Percentiles rank a stretch among this genome's conserved stretches.
These are phyloP conservation scores for Chlamydomonas sp. DNA, from an alignment of 139 green algal species.

Conservation along the genomic window DNA sequence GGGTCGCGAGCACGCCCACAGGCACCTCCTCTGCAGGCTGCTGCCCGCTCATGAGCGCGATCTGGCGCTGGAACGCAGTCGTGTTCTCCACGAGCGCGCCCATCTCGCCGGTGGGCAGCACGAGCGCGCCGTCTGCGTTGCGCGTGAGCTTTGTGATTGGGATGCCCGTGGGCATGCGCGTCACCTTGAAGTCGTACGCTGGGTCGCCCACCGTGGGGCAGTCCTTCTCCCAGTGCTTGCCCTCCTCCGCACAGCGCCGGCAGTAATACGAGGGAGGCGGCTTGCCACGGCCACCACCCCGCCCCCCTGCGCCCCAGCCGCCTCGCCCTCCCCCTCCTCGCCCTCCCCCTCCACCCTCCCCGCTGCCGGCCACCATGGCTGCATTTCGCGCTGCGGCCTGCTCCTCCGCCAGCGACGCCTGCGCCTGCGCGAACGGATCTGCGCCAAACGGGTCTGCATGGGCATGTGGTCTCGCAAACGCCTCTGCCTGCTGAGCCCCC, in stretches of 20 bases:
- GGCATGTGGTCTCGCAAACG: no score
- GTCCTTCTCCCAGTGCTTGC: constrained; percentile 46
- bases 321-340: constrained; percentile 22
- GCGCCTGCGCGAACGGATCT: constrained; percentile 28
- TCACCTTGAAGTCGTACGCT: constrained; percentile 13
- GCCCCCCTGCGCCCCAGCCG: constrained; percentile 18
- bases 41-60: constrained; percentile 17
- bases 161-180: constrained; percentile 23
- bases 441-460: constrained; percentile 40
- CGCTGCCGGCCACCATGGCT: constrained; percentile 5
- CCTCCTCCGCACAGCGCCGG: constrained; percentile 36
- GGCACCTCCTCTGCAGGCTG: neutral
- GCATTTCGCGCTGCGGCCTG: neutral
- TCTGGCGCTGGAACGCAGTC: constrained; percentile 22
- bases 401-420: constrained; percentile 18
- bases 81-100: constrained; percentile 27
- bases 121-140: constrained; percentile 28
- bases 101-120: constrained; percentile 26
- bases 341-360: constrained; percentile 14
- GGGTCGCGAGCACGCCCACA: neutral
- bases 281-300: constrained; percentile 12
- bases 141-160: constrained; percentile 23
- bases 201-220: constrained; percentile 67
- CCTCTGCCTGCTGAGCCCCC: neutral
- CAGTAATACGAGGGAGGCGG: constrained; percentile 31